Percentiles rank a stretch among this genome's conserved stretches.
These are phyloP conservation scores for Podila minutissima DNA, from an alignment of 192 early-diverging fungal genomes.

Conservation along the genomic window DNA sequence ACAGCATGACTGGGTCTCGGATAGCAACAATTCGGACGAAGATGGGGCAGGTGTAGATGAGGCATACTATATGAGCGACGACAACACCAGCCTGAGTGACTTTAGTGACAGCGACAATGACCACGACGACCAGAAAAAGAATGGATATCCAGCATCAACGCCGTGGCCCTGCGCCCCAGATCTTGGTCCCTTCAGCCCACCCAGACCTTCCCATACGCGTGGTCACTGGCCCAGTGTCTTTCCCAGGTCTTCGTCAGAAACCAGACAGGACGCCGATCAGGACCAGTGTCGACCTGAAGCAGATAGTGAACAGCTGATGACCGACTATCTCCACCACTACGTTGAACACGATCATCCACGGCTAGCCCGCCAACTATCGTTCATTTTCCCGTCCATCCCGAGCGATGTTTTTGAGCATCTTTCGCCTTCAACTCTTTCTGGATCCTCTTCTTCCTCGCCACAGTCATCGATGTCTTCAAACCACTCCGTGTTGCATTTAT, in stretches of 20 bases:
- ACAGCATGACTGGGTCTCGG: background rate
- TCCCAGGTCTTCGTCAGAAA: background rate
- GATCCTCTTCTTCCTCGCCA: background rate
- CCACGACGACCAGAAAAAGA: background rate
- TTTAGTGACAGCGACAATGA: background rate
- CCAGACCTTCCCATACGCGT: background rate
- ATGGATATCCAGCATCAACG: background rate
- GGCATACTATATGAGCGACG: too few relatives aligned
- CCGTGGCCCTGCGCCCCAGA: background rate
- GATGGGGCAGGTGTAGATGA: too few relatives aligned
- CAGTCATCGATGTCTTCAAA: background rate
- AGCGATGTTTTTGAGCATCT: constrained; percentile 31
- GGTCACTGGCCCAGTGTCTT: background rate
- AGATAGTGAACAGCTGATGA: constrained; percentile 5
- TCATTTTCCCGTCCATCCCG: constrained; percentile 19
- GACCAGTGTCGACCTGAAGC: background rate
- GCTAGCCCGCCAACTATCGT: constrained; percentile 14
- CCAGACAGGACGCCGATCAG: background rate
- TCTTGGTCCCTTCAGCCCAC: constrained; percentile 25
- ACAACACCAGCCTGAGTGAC: too few relatives aligned
- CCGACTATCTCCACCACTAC: constrained; percentile 31
- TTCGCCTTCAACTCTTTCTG: background rate
- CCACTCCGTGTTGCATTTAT: constrained; percentile 11
- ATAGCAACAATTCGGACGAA: constrained; percentile 8
- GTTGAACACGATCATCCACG: constrained; percentile 32